Evolutionary conservation across 768 basidiomycete genomes (phyloP).

Genomic region (Guyanaporus albipodus): DNA sequence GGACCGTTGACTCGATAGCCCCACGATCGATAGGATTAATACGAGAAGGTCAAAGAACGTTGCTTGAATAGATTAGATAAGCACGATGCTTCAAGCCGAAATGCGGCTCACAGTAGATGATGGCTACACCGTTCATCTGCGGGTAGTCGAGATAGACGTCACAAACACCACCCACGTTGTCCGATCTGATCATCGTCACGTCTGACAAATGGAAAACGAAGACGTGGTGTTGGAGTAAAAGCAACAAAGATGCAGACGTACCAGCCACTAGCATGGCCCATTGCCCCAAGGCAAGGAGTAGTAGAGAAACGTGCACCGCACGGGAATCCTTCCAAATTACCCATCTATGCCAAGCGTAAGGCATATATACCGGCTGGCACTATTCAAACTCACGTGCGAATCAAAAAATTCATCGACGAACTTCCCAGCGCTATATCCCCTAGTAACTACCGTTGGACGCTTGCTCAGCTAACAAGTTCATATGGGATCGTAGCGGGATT

Average conservation of each 20-base stretch:
- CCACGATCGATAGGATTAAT: conserved; percentile 12
- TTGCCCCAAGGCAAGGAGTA: conserved; percentile 17
- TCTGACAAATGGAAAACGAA: conserved; percentile 6
- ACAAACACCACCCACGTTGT: not conserved
- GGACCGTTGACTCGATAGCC: conserved; percentile 9
- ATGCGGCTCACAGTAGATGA: conserved; percentile 15
- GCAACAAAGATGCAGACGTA: not conserved
- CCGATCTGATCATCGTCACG: not conserved
- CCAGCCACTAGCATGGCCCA: conserved; percentile 13
- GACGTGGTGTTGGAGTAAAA: not conserved
- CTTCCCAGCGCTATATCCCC: conserved; percentile 13
- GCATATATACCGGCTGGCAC: not conserved
- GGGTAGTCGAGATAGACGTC: not conserved
- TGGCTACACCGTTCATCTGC: not conserved
- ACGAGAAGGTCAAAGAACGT: conserved; percentile 18
- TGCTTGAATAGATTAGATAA: conserved; percentile 8
- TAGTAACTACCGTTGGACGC: not conserved
- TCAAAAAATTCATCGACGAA: conserved; percentile 20
- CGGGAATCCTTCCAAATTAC: conserved; percentile 21
- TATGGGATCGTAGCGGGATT: not conserved
- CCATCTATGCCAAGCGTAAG: conserved; percentile 15
- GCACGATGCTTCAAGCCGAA: not conserved
- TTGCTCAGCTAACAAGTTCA: not conserved
- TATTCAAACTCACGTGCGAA: conserved; percentile 20
- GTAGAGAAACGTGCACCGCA: conserved; percentile 9